Evolutionary conservation across 2,329 filamentous ascomycete genomes (phyloP), one percentile per base, ranked within the genome.

Genomic region (Colletotrichum plurivorum): DNA sequence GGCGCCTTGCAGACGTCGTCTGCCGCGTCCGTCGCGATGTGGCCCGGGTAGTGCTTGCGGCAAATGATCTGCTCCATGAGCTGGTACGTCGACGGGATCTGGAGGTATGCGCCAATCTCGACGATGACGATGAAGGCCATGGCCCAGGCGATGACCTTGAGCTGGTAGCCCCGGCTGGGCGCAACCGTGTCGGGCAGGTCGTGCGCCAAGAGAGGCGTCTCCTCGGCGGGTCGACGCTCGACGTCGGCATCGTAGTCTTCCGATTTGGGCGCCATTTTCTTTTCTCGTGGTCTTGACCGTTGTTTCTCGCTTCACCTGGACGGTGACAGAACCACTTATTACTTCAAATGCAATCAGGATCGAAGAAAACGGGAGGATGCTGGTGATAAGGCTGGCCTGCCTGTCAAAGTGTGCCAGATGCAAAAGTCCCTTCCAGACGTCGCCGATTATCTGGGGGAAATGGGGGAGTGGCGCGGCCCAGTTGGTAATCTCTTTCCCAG

Each of bases 51-150:
- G 69, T 84, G 80, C 16, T 80, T 73, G 25, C 84, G 83, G 75
- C 88, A 90, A 52, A 88, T 82, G 53, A 88, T 82, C 59, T 82
- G 80, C 74, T 90, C 88, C 71, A 86, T 82, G 58, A 89, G 81
- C 61, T 84, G 83, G 57, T 83, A 84, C 52, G 78, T 74, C 0
- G 87, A 84, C 4, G 85, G 80, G 20, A 62, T 80, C 71, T 75
- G 79, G 63, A 78, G 74, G 64, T 73, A 78, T 12, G 80, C 73
- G 68, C 81, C 83, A 13, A 85, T 77, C 56, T 84, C 82, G 59
- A 84, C 71, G 49, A 86, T 71, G 58, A 86, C 77, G 48, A 87
- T 71, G 25, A 81, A 77, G 2, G 84, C 16, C 51, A 81, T 71
- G 64, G 77, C 78, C 73, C 81, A 77, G 15, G 72, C 60, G 49